phyloP scores from a whole-genome alignment of 164 flowering plant genomes.

The Dillenia suffruticosa region DNA sequence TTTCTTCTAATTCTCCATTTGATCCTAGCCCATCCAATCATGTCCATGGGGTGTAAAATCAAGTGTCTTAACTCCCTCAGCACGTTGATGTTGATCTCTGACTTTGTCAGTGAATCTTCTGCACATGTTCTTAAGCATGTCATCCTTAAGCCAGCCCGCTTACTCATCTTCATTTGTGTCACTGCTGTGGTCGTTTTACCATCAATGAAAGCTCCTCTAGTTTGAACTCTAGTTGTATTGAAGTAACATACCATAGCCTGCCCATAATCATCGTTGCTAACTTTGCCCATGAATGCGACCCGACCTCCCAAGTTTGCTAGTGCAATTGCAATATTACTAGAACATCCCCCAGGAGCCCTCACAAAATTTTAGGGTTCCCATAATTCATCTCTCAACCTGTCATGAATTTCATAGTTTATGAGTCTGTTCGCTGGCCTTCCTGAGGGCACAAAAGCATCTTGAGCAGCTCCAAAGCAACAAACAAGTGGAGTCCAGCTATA shows the following conservation, averaged over 20 bases:
- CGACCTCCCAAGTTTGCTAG: constrained; percentile 79
- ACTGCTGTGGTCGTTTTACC: constrained; percentile 42
- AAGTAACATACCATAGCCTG: constrained; percentile 59
- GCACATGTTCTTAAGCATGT: constrained; percentile 62
- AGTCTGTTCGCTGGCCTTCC: constrained; percentile 87
- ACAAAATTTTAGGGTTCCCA: constrained; percentile 68
- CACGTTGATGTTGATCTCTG: constrained; percentile 88
- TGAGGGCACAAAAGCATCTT: constrained; percentile 79
- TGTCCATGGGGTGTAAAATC: background rate
- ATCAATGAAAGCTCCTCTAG: constrained; percentile 65
- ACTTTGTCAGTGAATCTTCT: constrained; percentile 69
- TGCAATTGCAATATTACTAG: constrained; percentile 71
- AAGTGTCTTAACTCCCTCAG: constrained; percentile 64
- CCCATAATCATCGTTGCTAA: constrained; percentile 84
- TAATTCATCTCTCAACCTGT: constrained; percentile 47
- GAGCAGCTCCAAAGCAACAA: constrained; percentile 94
- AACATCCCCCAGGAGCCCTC: constrained; percentile 73
- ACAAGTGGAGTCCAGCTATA: constrained; percentile 93
- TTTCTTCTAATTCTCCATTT: too few relatives aligned
- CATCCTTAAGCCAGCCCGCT: constrained; percentile 57
- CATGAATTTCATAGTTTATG: constrained; percentile 68
- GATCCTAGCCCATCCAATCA: too few relatives aligned
- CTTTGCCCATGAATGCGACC: constrained; percentile 94
- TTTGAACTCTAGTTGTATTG: constrained; percentile 68
- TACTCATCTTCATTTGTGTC: constrained; percentile 66